Percentiles rank a stretch among this genome's conserved stretches.
These are phyloP conservation scores for Talaromyces sp. DNA, from an alignment of 2,329 filamentous ascomycete species.

Conservation along the genomic window DNA sequence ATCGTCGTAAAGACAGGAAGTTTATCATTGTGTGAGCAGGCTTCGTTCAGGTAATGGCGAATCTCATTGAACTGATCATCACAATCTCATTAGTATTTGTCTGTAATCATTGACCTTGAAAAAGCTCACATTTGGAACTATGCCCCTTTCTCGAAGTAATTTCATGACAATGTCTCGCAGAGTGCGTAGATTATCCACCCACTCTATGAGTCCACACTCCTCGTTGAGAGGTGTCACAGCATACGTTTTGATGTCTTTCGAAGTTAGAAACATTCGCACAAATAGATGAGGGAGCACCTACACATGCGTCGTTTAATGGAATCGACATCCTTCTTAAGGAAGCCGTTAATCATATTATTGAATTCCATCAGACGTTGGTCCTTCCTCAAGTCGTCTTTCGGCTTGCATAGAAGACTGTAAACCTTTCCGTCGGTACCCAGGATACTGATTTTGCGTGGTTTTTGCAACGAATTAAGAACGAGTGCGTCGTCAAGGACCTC, in stretches of 20 bases:
- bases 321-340: slow-evolving; percentile 85
- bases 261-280: not conserved
- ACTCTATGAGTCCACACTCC: slow-evolving; percentile 96
- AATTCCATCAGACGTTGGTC: slow-evolving; percentile 99
- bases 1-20: slow-evolving; percentile 67
- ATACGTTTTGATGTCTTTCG: slow-evolving; percentile 82
- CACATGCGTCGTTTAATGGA: slow-evolving; percentile 82
- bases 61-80: slow-evolving; percentile 65
- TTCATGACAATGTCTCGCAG: slow-evolving; percentile 83
- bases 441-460: slow-evolving; percentile 83
- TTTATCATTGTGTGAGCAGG: slow-evolving; percentile 60
- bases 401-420: slow-evolving; percentile 92
- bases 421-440: slow-evolving; percentile 81
- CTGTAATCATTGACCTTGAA: not conserved
- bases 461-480: slow-evolving; percentile 85
- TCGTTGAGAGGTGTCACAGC: slow-evolving; percentile 95
- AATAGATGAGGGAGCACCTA: slow-evolving; percentile 27
- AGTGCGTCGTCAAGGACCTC: slow-evolving; percentile 81
- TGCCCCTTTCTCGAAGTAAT: slow-evolving; percentile 70
- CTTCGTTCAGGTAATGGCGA: slow-evolving; percentile 57
- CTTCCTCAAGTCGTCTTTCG: slow-evolving; percentile 94
- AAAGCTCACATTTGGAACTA: slow-evolving; percentile 48
- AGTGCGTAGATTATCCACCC: slow-evolving; percentile 94
- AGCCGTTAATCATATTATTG: slow-evolving; percentile 95
- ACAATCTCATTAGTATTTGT: slow-evolving; percentile 3